Evolutionary conservation across 331 rosid species (phyloP).

Genomic region (Spiraea crenata): DNA sequence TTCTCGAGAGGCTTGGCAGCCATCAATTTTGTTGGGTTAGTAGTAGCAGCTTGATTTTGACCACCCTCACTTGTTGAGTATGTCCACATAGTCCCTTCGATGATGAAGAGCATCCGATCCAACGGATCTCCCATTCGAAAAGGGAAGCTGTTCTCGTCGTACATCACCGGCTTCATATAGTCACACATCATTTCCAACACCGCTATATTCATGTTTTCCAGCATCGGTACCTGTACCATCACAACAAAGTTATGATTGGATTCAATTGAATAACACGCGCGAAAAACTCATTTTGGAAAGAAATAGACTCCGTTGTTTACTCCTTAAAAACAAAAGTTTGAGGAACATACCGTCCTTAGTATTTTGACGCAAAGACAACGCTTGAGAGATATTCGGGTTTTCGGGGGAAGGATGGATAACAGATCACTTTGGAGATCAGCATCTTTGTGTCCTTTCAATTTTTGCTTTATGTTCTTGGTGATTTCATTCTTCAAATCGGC

Average conservation of each 20-base stretch:
- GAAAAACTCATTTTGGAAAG: too few species aligned
- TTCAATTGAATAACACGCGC: too few species aligned
- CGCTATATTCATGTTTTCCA: background rate
- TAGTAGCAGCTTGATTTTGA: background rate
- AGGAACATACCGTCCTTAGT: constrained; percentile 8
- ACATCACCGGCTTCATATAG: background rate
- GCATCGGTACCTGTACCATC: constrained; percentile 23
- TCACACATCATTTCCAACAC: background rate
- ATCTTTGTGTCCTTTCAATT: constrained; percentile 21
- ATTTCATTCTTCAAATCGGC: background rate
- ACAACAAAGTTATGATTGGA: too few species aligned
- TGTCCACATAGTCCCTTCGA: too few species aligned
- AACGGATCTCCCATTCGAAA: background rate
- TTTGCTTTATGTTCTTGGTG: constrained; percentile 12
- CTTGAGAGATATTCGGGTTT: constrained; percentile 7
- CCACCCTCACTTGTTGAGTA: too few species aligned
- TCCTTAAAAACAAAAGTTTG: background rate
- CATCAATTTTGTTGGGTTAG: background rate
- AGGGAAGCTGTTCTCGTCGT: background rate
- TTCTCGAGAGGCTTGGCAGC: background rate
- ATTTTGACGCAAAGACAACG: constrained; percentile 21
- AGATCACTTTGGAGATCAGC: constrained; percentile 30
- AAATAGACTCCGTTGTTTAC: too few species aligned
- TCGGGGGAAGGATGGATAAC: constrained; percentile 20
- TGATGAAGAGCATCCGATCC: constrained; percentile 18